These are phyloP conservation scores for Saxispiralis lemnorum DNA, from an alignment of 495 filamentous ascomycete species.

Conservation along the genomic window DNA sequence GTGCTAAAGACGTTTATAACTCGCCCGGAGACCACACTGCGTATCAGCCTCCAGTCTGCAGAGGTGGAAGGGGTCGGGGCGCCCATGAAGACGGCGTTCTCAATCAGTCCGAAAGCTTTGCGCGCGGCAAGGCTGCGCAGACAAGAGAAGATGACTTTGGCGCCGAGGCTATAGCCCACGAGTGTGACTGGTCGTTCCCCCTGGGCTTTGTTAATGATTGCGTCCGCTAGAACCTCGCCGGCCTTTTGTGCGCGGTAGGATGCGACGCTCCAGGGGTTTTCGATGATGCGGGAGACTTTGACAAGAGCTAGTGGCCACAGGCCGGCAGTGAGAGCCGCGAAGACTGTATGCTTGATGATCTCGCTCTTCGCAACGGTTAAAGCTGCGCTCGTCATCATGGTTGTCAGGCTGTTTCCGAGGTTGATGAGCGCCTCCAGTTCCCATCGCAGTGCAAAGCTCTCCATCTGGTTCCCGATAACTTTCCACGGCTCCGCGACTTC, in stretches of 20 bases:
- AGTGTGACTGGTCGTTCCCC: constrained; percentile 79
- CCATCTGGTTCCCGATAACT: constrained; percentile 46
- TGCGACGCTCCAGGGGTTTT: constrained; percentile 77
- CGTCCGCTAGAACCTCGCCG: constrained; percentile 68
- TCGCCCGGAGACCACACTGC: constrained; percentile 53
- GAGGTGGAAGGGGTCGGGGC: constrained; percentile 53
- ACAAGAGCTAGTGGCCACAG: constrained; percentile 63
- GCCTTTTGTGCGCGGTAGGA: constrained; percentile 75
- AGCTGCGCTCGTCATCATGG: constrained; percentile 55
- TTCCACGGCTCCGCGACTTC: constrained; percentile 62
- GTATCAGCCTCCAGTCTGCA: constrained; percentile 48
- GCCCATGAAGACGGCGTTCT: constrained; percentile 71
- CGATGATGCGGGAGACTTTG: constrained; percentile 63
- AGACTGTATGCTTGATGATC: constrained; percentile 60
- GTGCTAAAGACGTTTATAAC: constrained; percentile 62
- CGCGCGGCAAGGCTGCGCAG: constrained; percentile 57
- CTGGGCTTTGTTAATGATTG: constrained; percentile 70
- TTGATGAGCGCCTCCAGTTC: constrained; percentile 63
- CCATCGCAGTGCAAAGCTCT: constrained; percentile 73
- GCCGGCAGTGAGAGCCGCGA: constrained; percentile 49
- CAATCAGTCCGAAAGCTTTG: constrained; percentile 68
- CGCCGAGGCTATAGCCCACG: constrained; percentile 81
- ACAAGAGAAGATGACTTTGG: constrained; percentile 71
- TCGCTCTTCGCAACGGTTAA: constrained; percentile 64
- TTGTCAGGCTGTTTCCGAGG: constrained; percentile 55